These are phyloP conservation scores for Phialemoniopsis sp. DNA, from an alignment of 2,329 filamentous ascomycete species.

Conservation along the genomic window DNA sequence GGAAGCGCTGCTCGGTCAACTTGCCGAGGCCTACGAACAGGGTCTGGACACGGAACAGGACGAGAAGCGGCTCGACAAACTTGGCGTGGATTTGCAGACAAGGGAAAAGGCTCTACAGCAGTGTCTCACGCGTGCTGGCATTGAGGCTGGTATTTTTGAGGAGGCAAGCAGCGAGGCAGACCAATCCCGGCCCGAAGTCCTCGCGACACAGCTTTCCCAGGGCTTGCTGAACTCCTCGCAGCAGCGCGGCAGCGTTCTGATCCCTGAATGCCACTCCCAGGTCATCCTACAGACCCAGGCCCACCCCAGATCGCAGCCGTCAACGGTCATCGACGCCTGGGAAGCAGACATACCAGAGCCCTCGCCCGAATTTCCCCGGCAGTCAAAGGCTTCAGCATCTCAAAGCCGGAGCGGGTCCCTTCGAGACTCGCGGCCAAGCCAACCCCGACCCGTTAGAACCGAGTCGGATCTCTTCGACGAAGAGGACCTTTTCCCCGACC, in stretches of 20 bases:
- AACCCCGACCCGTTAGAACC: too few species aligned
- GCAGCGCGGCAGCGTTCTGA: slow-evolving; percentile 19
- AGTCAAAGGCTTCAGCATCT: background rate
- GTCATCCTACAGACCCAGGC: slow-evolving; percentile 50
- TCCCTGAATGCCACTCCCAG: slow-evolving; percentile 33
- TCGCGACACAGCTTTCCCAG: slow-evolving; percentile 36
- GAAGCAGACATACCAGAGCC: slow-evolving; percentile 7
- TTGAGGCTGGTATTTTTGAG: slow-evolving; percentile 37
- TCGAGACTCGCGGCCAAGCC: too few species aligned
- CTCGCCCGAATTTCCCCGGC: slow-evolving; percentile 12
- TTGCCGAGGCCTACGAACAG: slow-evolving; percentile 46
- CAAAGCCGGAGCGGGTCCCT: too few species aligned
- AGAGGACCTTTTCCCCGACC: background rate
- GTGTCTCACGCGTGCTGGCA: slow-evolving; percentile 36
- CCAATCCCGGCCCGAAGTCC: slow-evolving; percentile 27
- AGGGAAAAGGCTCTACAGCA: slow-evolving; percentile 36
- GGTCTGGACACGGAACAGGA: slow-evolving; percentile 47
- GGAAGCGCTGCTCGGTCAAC: slow-evolving; percentile 39
- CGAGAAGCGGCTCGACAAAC: slow-evolving; percentile 42
- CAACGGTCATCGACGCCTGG: slow-evolving; percentile 6
- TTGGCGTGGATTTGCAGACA: slow-evolving; percentile 38
- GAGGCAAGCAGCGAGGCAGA: slow-evolving; percentile 13
- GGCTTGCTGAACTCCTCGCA: too few species aligned
- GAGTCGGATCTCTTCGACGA: background rate
- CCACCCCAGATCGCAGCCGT: slow-evolving; percentile 13